Conservation (phyloP, 805 yeast genomes). For the Yarrowia bubula region DNA sequence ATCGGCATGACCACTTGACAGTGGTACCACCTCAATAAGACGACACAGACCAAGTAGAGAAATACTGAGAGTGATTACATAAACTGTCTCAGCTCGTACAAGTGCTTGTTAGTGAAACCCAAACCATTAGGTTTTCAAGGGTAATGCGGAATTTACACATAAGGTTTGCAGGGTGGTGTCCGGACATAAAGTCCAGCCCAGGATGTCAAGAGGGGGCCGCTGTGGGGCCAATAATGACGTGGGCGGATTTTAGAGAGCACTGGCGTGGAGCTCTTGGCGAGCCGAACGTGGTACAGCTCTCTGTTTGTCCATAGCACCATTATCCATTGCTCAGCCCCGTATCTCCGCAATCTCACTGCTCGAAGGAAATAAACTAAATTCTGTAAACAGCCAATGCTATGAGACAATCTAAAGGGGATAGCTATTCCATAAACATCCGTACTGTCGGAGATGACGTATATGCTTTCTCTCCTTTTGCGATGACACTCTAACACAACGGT, state of each 20-base stretch:
- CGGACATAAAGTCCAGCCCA: neutral
- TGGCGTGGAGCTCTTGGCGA: neutral
- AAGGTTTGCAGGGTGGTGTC: neutral
- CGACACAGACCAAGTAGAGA: neutral
- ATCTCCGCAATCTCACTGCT: no score
- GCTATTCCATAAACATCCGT: neutral
- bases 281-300: neutral
- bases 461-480: neutral
- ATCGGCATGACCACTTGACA: neutral
- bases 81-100: conserved; percentile 7
- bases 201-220: neutral
- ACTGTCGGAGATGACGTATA: neutral
- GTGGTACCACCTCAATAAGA: no score
- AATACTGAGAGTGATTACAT: neutral
- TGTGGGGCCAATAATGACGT: no score
- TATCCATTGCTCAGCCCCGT: no score
- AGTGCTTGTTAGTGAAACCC: neutral
- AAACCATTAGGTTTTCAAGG: neutral
- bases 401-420: no score
- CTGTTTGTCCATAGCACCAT: neutral
- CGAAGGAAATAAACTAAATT: no score
- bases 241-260: no score
- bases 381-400: no score
- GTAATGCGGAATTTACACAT: conserved; percentile 8
- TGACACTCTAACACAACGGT: neutral